Base-by-base conservation (phyloP, 495 filamentous ascomycete species). In the Annulohypoxylon moriforme region DNA sequence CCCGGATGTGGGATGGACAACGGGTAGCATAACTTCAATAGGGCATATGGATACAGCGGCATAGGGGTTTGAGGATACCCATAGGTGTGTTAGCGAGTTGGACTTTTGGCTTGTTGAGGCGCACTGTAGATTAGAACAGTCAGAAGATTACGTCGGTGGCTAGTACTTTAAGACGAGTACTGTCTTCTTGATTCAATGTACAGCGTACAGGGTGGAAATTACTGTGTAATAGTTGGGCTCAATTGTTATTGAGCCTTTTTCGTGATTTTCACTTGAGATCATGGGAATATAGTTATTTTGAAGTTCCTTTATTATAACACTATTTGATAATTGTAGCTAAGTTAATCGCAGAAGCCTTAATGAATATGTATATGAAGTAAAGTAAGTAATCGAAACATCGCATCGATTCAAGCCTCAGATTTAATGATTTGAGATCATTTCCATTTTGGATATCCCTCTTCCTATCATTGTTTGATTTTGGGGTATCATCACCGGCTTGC, bases 401-500 rank as follows among this genome's bases (percentile, higher is more conserved):
- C 20, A 20, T 27, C 6, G 29, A 29, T 29, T 18, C 49, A 79
- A 79, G 85, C 85, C 85, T 88, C 86, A 88, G 86, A 87, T 83
- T 80, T 52, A 71, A 81, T 78, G 77, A 77, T 56, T 82, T 86
- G 80, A 85, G 80, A 87, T 87, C 86, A 88, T 80, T 81, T 80
- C 82, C 82, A 80, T 77, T 69, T 52, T 65, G 65, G 81, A 80
- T 77, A 79, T 83, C 86, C 84, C 84, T 88, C 86, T 88, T 88
- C 86, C 86, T 88, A 88, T 88, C 84, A 84, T 85, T 69, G 71
- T 72, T 72, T 80, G 76, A 77, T 81, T 80, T 80, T 61, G 60
- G 76, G 70, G 76, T 80, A 85, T 88, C 86, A 87, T 88, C 86
- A 88, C 77, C 44, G 85, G 85, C 85, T 81, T 78, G 69, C 50